Percentiles rank a stretch among this genome's conserved stretches.
phyloP scores from a whole-genome alignment of 306 rosid species.

The Fagus sylvatica region DNA sequence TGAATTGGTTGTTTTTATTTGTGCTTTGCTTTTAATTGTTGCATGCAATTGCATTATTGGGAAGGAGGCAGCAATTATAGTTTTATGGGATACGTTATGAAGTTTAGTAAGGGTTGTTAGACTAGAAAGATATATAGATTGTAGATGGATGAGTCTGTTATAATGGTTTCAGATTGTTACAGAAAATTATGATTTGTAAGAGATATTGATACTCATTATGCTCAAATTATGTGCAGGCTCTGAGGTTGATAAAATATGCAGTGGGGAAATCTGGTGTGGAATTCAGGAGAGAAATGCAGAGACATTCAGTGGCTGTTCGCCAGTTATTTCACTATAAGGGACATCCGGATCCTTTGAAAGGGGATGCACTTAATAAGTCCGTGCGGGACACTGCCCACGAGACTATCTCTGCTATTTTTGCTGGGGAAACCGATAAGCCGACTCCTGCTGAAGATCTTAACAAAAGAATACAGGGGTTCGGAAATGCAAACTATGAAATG shows the following conservation, averaged over 20 bases:
- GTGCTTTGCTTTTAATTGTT: not conserved
- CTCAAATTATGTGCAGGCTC: constrained; percentile 54
- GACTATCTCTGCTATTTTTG: constrained; percentile 73
- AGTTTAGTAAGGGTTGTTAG: not conserved
- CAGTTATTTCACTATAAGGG: constrained; percentile 92
- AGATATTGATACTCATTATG: constrained; percentile 9
- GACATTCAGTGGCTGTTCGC: constrained; percentile 87
- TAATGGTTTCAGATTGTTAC: constrained; percentile 3
- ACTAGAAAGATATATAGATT: not conserved
- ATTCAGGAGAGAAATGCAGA: constrained; percentile 98
- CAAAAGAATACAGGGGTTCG: constrained; percentile 95
- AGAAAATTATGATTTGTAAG: not conserved
- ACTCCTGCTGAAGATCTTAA: constrained; percentile 78
- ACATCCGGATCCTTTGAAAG: constrained; percentile 87
- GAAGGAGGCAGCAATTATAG: not conserved
- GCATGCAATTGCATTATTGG: not conserved
- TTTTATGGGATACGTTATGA: not conserved
- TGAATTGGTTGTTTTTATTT: not conserved
- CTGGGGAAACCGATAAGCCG: constrained; percentile 72
- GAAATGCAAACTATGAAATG: constrained; percentile 68
- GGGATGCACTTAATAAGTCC: constrained; percentile 90
- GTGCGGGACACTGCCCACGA: constrained; percentile 95
- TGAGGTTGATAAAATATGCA: constrained; percentile 84
- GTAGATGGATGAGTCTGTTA: not conserved
- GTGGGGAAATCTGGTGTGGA: constrained; percentile 96